These are phyloP conservation scores for Fusarium humuli DNA, from an alignment of 2,329 filamentous ascomycete species.

Conservation along the genomic window DNA sequence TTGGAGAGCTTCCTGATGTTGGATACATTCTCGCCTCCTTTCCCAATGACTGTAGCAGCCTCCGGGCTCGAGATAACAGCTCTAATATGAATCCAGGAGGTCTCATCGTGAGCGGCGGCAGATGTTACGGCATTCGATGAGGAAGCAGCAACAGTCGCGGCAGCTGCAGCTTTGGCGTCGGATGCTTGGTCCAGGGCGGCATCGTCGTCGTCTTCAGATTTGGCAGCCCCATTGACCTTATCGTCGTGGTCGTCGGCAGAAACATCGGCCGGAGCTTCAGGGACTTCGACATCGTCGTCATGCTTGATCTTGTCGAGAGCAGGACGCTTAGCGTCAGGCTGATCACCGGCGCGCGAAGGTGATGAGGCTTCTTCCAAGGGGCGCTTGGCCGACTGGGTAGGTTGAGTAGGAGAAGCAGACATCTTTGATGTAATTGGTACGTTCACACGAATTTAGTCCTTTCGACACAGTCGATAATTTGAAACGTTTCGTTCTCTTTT, in stretches of 20 bases:
- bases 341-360: constrained; percentile 88
- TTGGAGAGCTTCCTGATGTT: constrained; percentile 95
- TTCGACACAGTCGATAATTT: constrained; percentile 44
- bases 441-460: constrained; percentile 42
- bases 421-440: constrained; percentile 59
- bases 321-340: constrained; percentile 96
- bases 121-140: constrained; percentile 55
- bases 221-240: constrained; percentile 60
- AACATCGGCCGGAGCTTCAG: constrained; percentile 49
- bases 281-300: constrained; percentile 65
- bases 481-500: constrained; percentile 50
- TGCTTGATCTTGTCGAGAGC: constrained; percentile 92
- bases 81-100: constrained; percentile 95
- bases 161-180: constrained; percentile 56
- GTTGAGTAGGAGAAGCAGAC: constrained; percentile 76
- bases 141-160: constrained; percentile 53
- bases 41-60: constrained; percentile 97
- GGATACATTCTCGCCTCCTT: constrained; percentile 98
- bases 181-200: constrained; percentile 48
- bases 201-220: constrained; percentile 51
- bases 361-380: constrained; percentile 97
- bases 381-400: constrained; percentile 83
- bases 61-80: constrained; percentile 98
- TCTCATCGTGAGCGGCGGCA: constrained; percentile 82
- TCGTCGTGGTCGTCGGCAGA: constrained; percentile 61